Conservation (phyloP, 1,284 basidiomycete genomes). For the Pseudomicrostroma phylloplanum region DNA sequence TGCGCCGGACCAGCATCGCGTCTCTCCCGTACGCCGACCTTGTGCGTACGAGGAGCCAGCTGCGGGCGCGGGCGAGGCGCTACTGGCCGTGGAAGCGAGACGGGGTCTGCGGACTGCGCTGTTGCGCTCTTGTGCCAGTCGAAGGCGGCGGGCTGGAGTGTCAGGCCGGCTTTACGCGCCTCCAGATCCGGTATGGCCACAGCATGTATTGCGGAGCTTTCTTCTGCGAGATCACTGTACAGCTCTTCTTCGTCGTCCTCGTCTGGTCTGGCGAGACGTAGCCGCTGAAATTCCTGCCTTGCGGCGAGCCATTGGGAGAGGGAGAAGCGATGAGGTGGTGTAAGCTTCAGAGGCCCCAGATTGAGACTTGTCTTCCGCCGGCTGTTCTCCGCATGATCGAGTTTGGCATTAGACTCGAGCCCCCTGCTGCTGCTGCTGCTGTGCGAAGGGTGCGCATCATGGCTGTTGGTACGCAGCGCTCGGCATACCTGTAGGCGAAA, state of each 20-base stretch:
- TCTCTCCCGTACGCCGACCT: not conserved
- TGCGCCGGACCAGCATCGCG: constrained; percentile 1
- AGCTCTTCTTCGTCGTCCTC: not conserved
- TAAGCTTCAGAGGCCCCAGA: not conserved
- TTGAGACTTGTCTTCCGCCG: not conserved
- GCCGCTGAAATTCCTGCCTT: not conserved
- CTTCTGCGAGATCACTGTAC: not conserved
- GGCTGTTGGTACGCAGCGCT: too few species aligned
- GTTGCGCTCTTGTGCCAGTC: not conserved
- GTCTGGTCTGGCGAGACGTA: not conserved
- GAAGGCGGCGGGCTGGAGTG: not conserved
- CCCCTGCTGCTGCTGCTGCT: too few species aligned
- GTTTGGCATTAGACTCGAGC: too few species aligned
- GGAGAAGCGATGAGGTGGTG: not conserved
- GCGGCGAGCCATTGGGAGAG: constrained; percentile 1
- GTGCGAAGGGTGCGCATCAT: too few species aligned
- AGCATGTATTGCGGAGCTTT: too few species aligned
- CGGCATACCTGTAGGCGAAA: constrained; percentile 1
- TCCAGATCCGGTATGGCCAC: not conserved
- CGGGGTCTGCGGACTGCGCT: not conserved
- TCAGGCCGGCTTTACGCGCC: not conserved
- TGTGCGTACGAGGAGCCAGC: not conserved
- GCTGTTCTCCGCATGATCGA: not conserved
- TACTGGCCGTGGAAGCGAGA: not conserved
- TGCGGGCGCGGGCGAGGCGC: not conserved